These are phyloP conservation scores for Trypanosoma cruzi DNA, from an alignment of 208 protist species.

Conservation along the genomic window DNA sequence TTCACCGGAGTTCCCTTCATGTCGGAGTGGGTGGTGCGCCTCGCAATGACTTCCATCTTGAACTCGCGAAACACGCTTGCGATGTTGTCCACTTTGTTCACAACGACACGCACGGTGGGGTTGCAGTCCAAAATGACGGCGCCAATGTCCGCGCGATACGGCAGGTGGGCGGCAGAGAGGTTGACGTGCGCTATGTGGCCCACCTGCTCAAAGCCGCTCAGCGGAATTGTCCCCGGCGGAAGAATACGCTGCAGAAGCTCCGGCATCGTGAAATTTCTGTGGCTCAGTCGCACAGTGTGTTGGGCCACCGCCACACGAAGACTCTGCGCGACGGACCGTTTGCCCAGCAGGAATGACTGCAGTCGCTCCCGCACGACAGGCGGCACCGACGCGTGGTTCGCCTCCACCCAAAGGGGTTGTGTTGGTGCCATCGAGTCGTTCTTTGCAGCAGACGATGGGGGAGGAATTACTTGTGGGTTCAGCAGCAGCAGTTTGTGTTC, in stretches of 20 bases:
- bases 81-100: conserved; percentile 97
- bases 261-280: conserved; percentile 84
- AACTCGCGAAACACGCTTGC: conserved; percentile 96
- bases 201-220: conserved; percentile 89
- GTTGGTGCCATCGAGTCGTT: not conserved
- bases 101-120: conserved; percentile 92
- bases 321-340: not conserved
- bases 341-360: not conserved
- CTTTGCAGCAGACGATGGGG: not conserved
- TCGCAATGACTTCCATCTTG: conserved; percentile 96
- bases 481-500: conserved; percentile 3
- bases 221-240: conserved; percentile 22
- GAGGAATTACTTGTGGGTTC: conserved; percentile 3
- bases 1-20: not conserved
- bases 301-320: conserved; percentile 35
- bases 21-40: conserved; percentile 39
- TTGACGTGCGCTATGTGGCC: conserved; percentile 98
- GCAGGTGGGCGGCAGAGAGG: conserved; percentile 90
- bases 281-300: conserved; percentile 48
- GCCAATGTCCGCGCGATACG: conserved; percentile 93
- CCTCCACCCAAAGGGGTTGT: conserved; percentile 3
- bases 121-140: conserved; percentile 97
- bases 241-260: conserved; percentile 71
- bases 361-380: conserved; percentile 17
- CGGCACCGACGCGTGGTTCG: conserved; percentile 20